Conservation (phyloP, 345 rosid species). For the Pistacia atlantica region DNA sequence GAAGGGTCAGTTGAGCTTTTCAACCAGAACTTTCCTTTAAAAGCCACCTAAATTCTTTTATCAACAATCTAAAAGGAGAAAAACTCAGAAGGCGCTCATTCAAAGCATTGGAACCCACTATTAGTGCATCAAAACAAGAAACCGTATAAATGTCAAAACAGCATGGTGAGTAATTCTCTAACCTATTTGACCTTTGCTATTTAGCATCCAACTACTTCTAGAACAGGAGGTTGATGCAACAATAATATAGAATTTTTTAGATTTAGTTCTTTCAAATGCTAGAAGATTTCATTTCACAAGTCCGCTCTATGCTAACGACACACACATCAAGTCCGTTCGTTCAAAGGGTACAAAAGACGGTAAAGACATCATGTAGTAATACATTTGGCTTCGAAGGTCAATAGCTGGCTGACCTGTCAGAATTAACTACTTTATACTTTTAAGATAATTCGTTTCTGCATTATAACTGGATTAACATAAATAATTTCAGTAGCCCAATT, state of each 20-base stretch:
- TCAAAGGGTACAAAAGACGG: no score
- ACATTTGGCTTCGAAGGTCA: neutral
- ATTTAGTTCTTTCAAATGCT: neutral
- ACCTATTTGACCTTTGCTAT: neutral
- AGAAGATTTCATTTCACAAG: neutral
- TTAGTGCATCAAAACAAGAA: neutral
- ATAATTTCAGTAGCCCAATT: neutral
- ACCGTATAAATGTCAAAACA: neutral
- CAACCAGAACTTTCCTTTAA: neutral
- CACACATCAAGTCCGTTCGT: no score
- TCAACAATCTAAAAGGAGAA: neutral
- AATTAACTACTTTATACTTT: neutral
- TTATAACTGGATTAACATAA: neutral
- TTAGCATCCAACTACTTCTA: neutral
- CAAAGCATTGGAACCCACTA: neutral
- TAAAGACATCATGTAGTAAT: neutral
- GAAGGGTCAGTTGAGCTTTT: neutral
- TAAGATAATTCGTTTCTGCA: neutral
- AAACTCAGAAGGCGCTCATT: neutral
- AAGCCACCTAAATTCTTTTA: neutral
- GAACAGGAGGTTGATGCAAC: neutral
- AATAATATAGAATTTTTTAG: neutral
- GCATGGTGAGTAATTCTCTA: neutral
- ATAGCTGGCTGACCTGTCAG: neutral
- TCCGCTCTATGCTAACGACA: neutral